A percentile compares a stretch with the other conserved stretches of the same genome.
phyloP scores from a whole-genome alignment of 2,329 filamentous ascomycete species.

The Colletotrichum cuscutae region DNA sequence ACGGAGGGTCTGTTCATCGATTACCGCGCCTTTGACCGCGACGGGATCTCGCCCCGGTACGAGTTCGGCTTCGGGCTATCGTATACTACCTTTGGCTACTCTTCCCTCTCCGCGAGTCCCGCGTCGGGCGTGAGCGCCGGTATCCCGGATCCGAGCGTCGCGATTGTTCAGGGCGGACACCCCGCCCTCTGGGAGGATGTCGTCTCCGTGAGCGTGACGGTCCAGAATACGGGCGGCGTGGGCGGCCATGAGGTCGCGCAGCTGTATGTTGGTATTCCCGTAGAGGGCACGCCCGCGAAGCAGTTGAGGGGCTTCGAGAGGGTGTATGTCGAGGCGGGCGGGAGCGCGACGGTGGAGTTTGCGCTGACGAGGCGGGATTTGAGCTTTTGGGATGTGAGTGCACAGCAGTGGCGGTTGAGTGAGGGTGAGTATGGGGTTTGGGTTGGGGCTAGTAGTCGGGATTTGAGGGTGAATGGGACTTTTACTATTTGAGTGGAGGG shows the following conservation, averaged over 20 bases:
- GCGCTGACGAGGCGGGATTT: conserved; percentile 57
- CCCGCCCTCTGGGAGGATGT: conserved; percentile 59
- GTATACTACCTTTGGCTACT: conserved; percentile 74
- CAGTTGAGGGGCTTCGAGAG: conserved; percentile 59
- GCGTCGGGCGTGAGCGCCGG: conserved; percentile 35
- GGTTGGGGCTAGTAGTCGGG: conserved; percentile 17
- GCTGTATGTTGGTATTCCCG: conserved; percentile 46
- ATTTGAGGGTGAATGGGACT: conserved; percentile 48
- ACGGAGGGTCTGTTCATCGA: conserved; percentile 81
- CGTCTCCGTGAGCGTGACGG: conserved; percentile 48
- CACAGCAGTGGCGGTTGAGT: conserved; percentile 62
- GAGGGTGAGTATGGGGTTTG: conserved; percentile 38
- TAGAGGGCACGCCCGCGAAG: conserved; percentile 45
- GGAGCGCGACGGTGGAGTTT: conserved; percentile 50
- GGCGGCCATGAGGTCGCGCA: conserved; percentile 59
- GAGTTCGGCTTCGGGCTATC: conserved; percentile 84
- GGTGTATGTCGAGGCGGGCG: conserved; percentile 51
- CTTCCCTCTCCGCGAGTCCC: conserved; percentile 44
- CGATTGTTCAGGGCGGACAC: conserved; percentile 54
- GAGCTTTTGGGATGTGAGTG: conserved; percentile 59
- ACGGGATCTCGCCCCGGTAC: conserved; percentile 74
- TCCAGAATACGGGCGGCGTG: conserved; percentile 54
- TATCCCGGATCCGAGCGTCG: conserved; percentile 49
- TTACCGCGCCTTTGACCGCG: conserved; percentile 83
- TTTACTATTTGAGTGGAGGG: conserved; percentile 44